Evolutionary conservation across 1,284 basidiomycete species (phyloP).

Genomic region (Exobasidium cylindrosporum): DNA sequence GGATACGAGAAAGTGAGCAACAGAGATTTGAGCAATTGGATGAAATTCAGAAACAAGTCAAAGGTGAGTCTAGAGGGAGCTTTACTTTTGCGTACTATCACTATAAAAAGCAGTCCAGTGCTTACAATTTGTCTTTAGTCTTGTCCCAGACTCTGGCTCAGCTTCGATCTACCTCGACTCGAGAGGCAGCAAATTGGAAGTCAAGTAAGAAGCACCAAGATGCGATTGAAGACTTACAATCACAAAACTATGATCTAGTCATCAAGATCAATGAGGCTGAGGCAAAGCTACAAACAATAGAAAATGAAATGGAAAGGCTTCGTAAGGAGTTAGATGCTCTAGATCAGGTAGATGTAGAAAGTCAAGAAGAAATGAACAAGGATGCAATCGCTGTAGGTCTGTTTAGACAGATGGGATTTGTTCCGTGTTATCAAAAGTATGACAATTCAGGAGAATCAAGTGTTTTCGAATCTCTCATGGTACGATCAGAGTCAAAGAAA

Average conservation of each 20-base stretch:
- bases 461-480: slow-evolving; percentile 4
- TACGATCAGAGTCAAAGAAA: slow-evolving; percentile 10
- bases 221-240: slow-evolving; percentile 5
- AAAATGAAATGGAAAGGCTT: neutral
- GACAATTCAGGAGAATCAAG: neutral
- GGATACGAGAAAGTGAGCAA: neutral
- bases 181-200: slow-evolving; percentile 6
- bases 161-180: neutral
- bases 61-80: neutral
- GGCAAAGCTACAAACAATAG: neutral
- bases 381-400: slow-evolving; percentile 9
- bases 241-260: slow-evolving; percentile 3
- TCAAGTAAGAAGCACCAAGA: neutral
- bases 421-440: slow-evolving; percentile 5
- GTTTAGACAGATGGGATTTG: slow-evolving; percentile 11
- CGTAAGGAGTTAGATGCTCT: neutral
- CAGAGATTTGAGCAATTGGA: neutral
- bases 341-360: slow-evolving; percentile 7
- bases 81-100: neutral
- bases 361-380: slow-evolving; percentile 11
- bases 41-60: neutral
- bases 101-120: neutral
- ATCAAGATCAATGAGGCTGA: slow-evolving; percentile 4
- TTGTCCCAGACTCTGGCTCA: neutral
- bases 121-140: neutral